phyloP scores from a whole-genome alignment of 2,329 filamentous ascomycete species.

The Venturia nashicola region DNA sequence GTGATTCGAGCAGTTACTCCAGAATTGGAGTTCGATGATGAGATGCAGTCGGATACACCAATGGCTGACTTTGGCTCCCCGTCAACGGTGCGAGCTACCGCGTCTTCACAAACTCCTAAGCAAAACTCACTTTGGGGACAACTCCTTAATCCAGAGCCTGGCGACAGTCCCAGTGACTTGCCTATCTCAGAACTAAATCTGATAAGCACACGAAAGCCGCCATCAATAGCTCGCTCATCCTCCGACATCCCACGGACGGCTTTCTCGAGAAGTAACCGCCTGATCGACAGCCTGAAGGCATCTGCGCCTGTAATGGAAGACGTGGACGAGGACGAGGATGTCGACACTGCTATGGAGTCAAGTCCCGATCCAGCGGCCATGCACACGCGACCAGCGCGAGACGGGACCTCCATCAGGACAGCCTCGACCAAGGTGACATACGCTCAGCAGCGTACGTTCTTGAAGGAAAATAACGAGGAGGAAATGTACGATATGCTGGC shows the following conservation, averaged over 20 bases:
- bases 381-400: constrained; percentile 14
- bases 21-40: constrained; percentile 11
- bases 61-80: neutral
- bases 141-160: neutral
- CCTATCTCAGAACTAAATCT: constrained; percentile 2
- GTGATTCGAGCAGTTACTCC: constrained; percentile 18
- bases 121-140: constrained; percentile 21
- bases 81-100: constrained; percentile 10
- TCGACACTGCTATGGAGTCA: constrained; percentile 1
- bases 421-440: constrained; percentile 42
- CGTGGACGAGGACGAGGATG: constrained; percentile 15
- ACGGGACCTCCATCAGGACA: constrained; percentile 14
- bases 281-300: constrained; percentile 11
- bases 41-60: neutral
- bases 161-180: constrained; percentile 9
- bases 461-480: constrained; percentile 35
- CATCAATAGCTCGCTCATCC: constrained; percentile 6
- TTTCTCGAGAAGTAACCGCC: neutral
- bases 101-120: constrained; percentile 21
- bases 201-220: neutral
- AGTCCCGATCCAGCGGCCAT: neutral
- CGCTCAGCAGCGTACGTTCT: constrained; percentile 44
- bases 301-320: constrained; percentile 1
- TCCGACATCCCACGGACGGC: constrained; percentile 8
- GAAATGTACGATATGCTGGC: constrained; percentile 7